phyloP scores from a whole-genome alignment of 2,329 filamentous ascomycete species.

The Claviceps quebecensis region DNA sequence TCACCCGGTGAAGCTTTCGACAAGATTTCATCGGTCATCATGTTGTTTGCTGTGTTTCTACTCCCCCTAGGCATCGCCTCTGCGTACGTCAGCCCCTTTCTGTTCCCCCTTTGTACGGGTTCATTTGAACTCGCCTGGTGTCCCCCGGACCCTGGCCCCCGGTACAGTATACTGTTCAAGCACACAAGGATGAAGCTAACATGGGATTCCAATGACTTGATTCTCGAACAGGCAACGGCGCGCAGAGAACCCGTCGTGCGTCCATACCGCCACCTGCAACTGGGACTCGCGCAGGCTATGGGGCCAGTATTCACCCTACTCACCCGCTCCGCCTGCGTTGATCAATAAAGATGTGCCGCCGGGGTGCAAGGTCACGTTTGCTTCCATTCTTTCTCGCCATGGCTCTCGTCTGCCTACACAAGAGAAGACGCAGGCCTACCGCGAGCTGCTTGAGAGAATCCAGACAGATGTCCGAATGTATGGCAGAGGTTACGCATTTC shows the following conservation, averaged over 20 bases:
- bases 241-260: background rate
- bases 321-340: conserved; percentile 50
- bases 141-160: too few relatives aligned
- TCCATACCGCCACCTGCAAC: conserved; percentile 30
- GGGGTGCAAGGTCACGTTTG: conserved; percentile 63
- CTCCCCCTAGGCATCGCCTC: conserved; percentile 7
- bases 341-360: conserved; percentile 46
- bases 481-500: conserved; percentile 50
- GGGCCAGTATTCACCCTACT: conserved; percentile 85
- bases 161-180: background rate
- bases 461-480: conserved; percentile 43
- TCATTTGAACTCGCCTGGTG: too few relatives aligned
- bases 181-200: background rate
- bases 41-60: conserved; percentile 7
- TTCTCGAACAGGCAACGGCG: conserved; percentile 4
- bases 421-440: conserved; percentile 52
- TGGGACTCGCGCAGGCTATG: conserved; percentile 51
- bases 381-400: conserved; percentile 68
- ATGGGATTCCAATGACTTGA: background rate
- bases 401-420: conserved; percentile 69
- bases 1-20: conserved; percentile 4
- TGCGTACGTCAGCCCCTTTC: conserved; percentile 5
- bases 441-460: conserved; percentile 49
- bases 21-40: conserved; percentile 8
- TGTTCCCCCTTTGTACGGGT: background rate